phyloP scores from a whole-genome alignment of 1,139 yeast species.

The Hyphopichia pseudoburtonii region DNA sequence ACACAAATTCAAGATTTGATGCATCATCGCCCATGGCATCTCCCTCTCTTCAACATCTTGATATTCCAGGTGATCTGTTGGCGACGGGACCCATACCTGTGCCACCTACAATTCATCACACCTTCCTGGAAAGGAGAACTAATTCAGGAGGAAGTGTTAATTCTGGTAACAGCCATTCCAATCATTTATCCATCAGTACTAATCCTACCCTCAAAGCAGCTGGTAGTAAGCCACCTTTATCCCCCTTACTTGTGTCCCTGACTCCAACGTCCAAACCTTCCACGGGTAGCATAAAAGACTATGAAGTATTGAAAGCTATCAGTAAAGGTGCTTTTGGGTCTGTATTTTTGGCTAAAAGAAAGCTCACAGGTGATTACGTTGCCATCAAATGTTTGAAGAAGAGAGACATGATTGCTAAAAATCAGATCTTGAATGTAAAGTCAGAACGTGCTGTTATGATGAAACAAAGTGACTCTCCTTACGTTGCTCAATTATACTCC shows the following conservation, averaged over 20 bases:
- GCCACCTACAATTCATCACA: slow-evolving; percentile 8
- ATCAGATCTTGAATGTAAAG: slow-evolving; percentile 91
- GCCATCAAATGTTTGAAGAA: slow-evolving; percentile 95
- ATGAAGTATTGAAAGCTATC: slow-evolving; percentile 87
- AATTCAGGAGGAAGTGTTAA: slow-evolving; percentile 10
- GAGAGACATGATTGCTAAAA: slow-evolving; percentile 94
- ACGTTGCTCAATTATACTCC: slow-evolving; percentile 85
- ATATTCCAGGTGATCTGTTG: slow-evolving; percentile 6
- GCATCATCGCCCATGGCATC: slow-evolving; percentile 45
- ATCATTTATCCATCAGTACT: slow-evolving; percentile 13
- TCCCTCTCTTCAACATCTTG: slow-evolving; percentile 27
- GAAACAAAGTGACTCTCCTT: slow-evolving; percentile 93
- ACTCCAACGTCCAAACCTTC: slow-evolving; percentile 48
- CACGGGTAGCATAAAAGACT: slow-evolving; percentile 78
- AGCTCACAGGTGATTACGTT: slow-evolving; percentile 88
- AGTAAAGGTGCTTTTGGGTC: slow-evolving; percentile 98
- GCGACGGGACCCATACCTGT: slow-evolving; percentile 1
- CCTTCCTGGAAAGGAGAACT: slow-evolving; percentile 6
- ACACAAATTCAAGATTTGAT: slow-evolving; percentile 27
- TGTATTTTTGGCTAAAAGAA: slow-evolving; percentile 81
- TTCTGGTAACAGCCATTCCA: background rate
- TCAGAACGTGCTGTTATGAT: slow-evolving; percentile 97
- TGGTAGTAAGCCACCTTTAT: slow-evolving; percentile 60
- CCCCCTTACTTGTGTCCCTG: slow-evolving; percentile 75
- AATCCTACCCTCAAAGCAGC: slow-evolving; percentile 11